These are phyloP conservation scores for Solanum pinnatisectum DNA, from an alignment of 257 asterid species.

Conservation along the genomic window DNA sequence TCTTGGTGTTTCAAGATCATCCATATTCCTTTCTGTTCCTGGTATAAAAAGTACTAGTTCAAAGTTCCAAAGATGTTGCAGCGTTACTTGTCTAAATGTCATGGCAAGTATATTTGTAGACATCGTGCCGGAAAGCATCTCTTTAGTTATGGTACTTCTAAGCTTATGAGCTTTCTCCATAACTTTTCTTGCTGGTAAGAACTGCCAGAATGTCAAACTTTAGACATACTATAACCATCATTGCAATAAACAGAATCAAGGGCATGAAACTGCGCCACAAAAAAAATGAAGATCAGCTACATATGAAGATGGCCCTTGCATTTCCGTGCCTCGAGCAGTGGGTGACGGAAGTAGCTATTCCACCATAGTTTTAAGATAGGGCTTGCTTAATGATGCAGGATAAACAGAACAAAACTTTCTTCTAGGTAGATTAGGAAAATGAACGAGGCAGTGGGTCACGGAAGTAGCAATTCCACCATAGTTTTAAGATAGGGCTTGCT, in stretches of 20 bases:
- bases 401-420: not conserved
- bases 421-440: too few relatives aligned
- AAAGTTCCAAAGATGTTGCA: constrained; percentile 67
- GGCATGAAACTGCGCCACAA: not conserved
- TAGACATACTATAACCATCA: not conserved
- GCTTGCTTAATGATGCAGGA: not conserved
- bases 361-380: not conserved
- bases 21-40: constrained; percentile 61
- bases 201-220: constrained; percentile 31
- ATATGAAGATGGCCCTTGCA: not conserved
- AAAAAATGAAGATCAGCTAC: not conserved
- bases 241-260: not conserved
- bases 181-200: constrained; percentile 74
- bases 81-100: constrained; percentile 84
- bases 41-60: constrained; percentile 61
- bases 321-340: not conserved
- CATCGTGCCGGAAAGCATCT: constrained; percentile 32
- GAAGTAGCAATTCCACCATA: not conserved
- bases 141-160: constrained; percentile 41
- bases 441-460: not conserved
- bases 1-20: constrained; percentile 57
- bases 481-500: not conserved
- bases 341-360: not conserved
- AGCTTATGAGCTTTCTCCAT: constrained; percentile 62
- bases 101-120: constrained; percentile 66